A percentile compares a stretch with the other conserved stretches of the same genome.
These are phyloP conservation scores for Pseudonitzschia delicatissima DNA, from an alignment of 108 stramenopile genomes.

Conservation along the genomic window DNA sequence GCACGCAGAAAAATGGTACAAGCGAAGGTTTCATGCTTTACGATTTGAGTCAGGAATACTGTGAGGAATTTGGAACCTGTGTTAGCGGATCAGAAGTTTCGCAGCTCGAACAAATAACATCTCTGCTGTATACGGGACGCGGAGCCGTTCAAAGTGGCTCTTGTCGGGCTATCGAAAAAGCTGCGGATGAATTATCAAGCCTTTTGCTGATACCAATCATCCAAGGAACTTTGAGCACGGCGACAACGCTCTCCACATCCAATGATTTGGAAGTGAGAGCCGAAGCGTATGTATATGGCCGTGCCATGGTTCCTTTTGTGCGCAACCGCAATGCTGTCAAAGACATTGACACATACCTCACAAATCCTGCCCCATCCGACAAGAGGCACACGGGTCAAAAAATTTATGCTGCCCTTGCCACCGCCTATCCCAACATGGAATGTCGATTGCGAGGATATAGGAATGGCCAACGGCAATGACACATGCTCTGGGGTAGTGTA, in stretches of 20 bases:
- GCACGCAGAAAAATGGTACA: conserved; percentile 37
- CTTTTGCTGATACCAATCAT: conserved; percentile 62
- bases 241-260: conserved; percentile 14
- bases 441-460: conserved; percentile 50
- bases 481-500: conserved; percentile 39
- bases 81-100: too few species aligned
- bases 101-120: conserved; percentile 6
- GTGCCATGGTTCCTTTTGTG: conserved; percentile 63
- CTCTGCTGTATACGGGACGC: conserved; percentile 61
- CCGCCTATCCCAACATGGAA: conserved; percentile 30
- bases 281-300: conserved; percentile 62
- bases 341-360: conserved; percentile 37
- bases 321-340: conserved; percentile 43
- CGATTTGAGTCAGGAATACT: conserved; percentile 62
- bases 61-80: conserved; percentile 72
- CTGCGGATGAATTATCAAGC: conserved; percentile 47
- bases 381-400: conserved; percentile 22
- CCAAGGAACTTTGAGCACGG: conserved; percentile 54
- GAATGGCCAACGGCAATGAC: conserved; percentile 25
- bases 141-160: conserved; percentile 48
- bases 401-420: conserved; percentile 34
- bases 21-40: conserved; percentile 56
- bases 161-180: conserved; percentile 54
- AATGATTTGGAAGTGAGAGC: conserved; percentile 26
- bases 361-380: conserved; percentile 17